Evolutionary conservation across 768 basidiomycete genomes (phyloP), one percentile per base, ranked within the genome.

Genomic region (Cystobasidium tubakii): DNA sequence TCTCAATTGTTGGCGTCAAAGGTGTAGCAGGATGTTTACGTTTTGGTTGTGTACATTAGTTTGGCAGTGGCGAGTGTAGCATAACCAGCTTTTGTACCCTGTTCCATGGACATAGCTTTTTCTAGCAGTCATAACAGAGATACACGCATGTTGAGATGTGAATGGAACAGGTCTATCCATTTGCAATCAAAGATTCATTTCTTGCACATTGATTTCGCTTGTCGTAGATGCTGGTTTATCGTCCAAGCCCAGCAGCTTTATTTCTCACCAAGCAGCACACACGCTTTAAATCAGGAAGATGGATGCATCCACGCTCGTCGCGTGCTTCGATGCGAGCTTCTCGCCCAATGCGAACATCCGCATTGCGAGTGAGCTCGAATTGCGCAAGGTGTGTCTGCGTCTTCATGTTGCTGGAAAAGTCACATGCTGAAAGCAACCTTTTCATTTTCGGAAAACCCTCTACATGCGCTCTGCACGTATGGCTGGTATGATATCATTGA

Each of bases 331-430:
- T 29, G 74, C 71, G 4, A 72, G 73, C 27, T 72, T 75, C 66
- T 71, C 57, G 44, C 67, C 76, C 75, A 90, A 95, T 82, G 90
- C 91, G 66, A 92, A 92, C 83, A 86, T 89, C 74, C 88, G 91
- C 77, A 90, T 90, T 79, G 84, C 89, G 43, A 89, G 88, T 55
- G 92, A 95, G 81, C 86, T 93, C 34, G 87, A 93, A 81, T 90
- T 95, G 79, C 87, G 90, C 77, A 91, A 89, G 85, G 92, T 90
- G 77, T 55, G 75, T 65, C 31, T 12, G 13, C 31, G 23, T 25
- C 62, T 0, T n/a, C 4, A 1, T 39, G 33, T 31, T n/a, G 15
- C 15, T 62, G 19, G 4, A 63, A 60, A 60, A 57, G 34, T 23
- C 25, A 36, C 31, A 73, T 36, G 55, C 43, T n/a, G 60, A 34